A percentile compares a stretch with the other conserved stretches of the same genome.
Evolutionary conservation across 1,284 basidiomycete genomes (phyloP).

Genomic region (Gomphus sp.): DNA sequence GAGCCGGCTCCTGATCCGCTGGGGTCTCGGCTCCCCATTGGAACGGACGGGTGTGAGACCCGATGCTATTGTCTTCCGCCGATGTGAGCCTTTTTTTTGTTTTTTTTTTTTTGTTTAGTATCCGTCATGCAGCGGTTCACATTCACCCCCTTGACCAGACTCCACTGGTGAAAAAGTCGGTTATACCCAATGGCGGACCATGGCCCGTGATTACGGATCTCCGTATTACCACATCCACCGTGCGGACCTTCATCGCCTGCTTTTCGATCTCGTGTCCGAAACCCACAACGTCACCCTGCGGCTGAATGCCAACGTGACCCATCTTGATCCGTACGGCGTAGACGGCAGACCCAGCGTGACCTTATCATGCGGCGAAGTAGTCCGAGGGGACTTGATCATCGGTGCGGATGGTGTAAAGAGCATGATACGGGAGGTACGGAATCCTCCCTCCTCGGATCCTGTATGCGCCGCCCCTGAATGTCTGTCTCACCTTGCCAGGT

Average conservation of each 20-base stretch:
- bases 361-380: constrained; percentile 27
- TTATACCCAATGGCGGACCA: constrained; percentile 30
- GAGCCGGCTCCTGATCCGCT: constrained; percentile 37
- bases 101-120: background rate
- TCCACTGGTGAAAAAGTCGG: constrained; percentile 34
- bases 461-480: no score
- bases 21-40: constrained; percentile 39
- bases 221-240: constrained; percentile 52
- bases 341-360: constrained; percentile 18
- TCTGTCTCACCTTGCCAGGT: constrained; percentile 9
- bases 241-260: constrained; percentile 43
- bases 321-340: background rate
- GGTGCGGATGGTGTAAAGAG: constrained; percentile 51
- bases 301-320: constrained; percentile 33
- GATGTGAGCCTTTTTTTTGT: constrained; percentile 28
- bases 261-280: constrained; percentile 35
- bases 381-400: constrained; percentile 39
- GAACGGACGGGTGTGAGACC: constrained; percentile 33
- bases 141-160: constrained; percentile 15
- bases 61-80: constrained; percentile 31
- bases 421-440: constrained; percentile 31
- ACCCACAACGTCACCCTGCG: constrained; percentile 34
- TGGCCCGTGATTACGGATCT: constrained; percentile 33
- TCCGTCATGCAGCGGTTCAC: no score
- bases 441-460: background rate